Conservation (phyloP, 371 early-diverging fungal genomes). For the Mucor saturninus region DNA sequence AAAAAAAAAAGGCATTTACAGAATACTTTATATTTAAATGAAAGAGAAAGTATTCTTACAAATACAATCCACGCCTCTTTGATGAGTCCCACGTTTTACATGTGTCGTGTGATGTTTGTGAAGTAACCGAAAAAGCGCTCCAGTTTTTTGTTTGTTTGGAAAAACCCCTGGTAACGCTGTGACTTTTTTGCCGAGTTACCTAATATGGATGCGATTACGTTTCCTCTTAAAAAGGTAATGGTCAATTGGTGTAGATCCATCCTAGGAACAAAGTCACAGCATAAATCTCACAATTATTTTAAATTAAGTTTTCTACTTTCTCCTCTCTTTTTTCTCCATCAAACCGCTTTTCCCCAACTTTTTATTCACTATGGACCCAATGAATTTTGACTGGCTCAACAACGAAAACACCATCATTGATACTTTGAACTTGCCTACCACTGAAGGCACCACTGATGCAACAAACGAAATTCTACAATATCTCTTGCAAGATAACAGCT, state of each 20-base stretch:
- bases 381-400: conserved; percentile 14
- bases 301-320: neutral
- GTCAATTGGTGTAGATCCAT: neutral
- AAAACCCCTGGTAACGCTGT: too few relatives aligned
- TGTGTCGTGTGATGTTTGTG: too few relatives aligned
- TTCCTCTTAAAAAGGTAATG: conserved; percentile 1
- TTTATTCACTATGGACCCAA: conserved; percentile 11
- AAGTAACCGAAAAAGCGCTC: too few relatives aligned
- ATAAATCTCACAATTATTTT: neutral
- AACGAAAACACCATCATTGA: conserved; percentile 13
- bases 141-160: too few relatives aligned
- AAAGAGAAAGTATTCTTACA: too few relatives aligned
- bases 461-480: conserved; percentile 13
- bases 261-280: neutral
- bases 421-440: conserved; percentile 7
- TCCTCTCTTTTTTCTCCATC: neutral
- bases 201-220: conserved; percentile 4
- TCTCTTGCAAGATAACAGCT: conserved; percentile 2
- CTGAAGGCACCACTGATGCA: neutral
- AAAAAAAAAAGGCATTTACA: too few relatives aligned
- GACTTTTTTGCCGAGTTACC: neutral
- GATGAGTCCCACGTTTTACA: too few relatives aligned
- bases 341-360: neutral
- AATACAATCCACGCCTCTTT: too few relatives aligned
- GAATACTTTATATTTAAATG: too few relatives aligned